These are phyloP conservation scores for Colletotrichum eremochloae DNA, from an alignment of 2,329 filamentous ascomycete genomes.

Conservation along the genomic window DNA sequence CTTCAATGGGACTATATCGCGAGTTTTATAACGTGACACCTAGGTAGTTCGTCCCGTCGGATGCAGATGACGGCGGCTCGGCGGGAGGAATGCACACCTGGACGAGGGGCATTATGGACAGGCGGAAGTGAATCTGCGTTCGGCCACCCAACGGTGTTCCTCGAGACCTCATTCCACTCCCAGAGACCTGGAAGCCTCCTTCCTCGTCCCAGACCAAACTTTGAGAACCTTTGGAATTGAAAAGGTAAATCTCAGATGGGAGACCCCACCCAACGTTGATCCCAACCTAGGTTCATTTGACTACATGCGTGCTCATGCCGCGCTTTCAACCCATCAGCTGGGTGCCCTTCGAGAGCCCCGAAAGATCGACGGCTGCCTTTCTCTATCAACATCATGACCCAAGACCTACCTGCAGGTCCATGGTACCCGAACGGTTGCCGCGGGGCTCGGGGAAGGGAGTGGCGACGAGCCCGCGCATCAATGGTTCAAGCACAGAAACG, in stretches of 20 bases:
- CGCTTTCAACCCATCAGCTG: too few species aligned
- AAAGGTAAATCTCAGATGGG: not conserved
- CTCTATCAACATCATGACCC: not conserved
- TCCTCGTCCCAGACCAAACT: not conserved
- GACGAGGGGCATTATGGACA: not conserved
- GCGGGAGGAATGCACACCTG: not conserved
- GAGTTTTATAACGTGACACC: not conserved
- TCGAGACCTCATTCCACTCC: not conserved
- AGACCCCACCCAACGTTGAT: not conserved
- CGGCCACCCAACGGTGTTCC: not conserved
- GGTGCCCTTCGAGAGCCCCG: too few species aligned
- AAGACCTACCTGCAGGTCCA: not conserved
- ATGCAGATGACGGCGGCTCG: not conserved
- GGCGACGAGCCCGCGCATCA: not conserved
- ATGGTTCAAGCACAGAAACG: not conserved
- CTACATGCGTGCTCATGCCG: not conserved
- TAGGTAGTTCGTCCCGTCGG: not conserved
- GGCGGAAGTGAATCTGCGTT: not conserved
- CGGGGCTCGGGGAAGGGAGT: not conserved
- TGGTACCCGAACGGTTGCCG: not conserved
- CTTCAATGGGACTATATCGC: not conserved
- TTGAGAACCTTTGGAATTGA: too few species aligned
- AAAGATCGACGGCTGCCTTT: not conserved
- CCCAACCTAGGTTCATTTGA: not conserved
- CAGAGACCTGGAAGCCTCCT: too few species aligned